Base-by-base conservation (phyloP, 495 filamentous ascomycete genomes). In the Thermothielavioides terrestris region DNA sequence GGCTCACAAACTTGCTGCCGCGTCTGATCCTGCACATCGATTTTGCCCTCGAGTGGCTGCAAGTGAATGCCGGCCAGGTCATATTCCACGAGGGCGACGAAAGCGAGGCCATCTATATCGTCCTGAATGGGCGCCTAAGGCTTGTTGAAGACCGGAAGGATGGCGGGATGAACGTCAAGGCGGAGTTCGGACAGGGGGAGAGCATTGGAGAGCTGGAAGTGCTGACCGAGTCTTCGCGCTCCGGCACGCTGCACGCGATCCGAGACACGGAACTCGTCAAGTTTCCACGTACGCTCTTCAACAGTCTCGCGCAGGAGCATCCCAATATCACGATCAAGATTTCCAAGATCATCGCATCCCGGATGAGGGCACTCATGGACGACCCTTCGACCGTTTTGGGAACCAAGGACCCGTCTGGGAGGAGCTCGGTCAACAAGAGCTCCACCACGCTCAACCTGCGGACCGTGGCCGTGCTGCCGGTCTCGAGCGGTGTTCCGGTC, bases 271-370 rank as follows among this genome's bases (percentile, higher is more conserved):
- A 98, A 58, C 68, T 98, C 22, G 94, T 94, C 34, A 96, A 94
- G 51, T 94, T 98, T 52, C 92, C 92, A 6, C 88, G 89, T 44
- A 95, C 88, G 1, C 72, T 98, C 1, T 98, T 98, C 76, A 98
- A 98, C 68, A 97, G 90, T 61, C 77, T 98, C 6, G 92, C 94
- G 0, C 82, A 91, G 58, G 94, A 97, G 63, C 94, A 98, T 61
- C 91, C 94, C 6, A 94, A 89, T 15, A 96, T 98, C 62, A 97
- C 92, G 0, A 97, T 98, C 54, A 94, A 96, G 67, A 94, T 98
- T 11, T 97, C 94, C 3, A 98, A 96, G 67, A 89, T 98, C 52
- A 96, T 98, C 60, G 92, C 92, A 0, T 87, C 90, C 32, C 80
- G 94, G 9, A 98, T 97, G 92, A 77, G 91, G 49, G 78, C 88